These are phyloP conservation scores for Claviceps monticola DNA, from an alignment of 2,329 filamentous ascomycete species.

Conservation along the genomic window DNA sequence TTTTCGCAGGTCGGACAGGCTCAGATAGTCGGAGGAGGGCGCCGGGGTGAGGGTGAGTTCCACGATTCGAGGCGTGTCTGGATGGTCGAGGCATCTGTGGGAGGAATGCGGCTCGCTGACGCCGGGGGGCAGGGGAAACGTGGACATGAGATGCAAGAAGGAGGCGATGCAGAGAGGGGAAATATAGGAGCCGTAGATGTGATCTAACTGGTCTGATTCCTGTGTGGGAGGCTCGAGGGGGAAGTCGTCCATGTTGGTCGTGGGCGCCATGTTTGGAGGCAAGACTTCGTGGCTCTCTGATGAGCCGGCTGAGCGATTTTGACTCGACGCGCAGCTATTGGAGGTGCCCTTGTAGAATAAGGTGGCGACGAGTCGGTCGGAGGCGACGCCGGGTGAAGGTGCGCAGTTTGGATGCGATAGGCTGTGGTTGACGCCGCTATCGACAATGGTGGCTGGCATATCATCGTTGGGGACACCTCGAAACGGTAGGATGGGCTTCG, in stretches of 20 bases:
- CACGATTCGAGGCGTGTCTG: constrained; percentile 46
- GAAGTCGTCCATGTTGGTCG: constrained; percentile 42
- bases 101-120: constrained; percentile 43
- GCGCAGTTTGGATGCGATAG: constrained; percentile 51
- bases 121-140: constrained; percentile 40
- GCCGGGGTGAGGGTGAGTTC: constrained; percentile 51
- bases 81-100: constrained; percentile 50
- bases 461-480: constrained; percentile 47
- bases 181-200: constrained; percentile 52
- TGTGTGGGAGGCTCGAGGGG: constrained; percentile 44
- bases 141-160: constrained; percentile 52
- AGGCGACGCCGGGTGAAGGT: constrained; percentile 31
- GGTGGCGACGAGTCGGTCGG: constrained; percentile 45
- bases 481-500: constrained; percentile 34
- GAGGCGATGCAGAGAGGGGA: constrained; percentile 51
- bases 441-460: constrained; percentile 44
- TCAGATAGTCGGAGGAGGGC: constrained; percentile 47
- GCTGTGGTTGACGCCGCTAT: constrained; percentile 47
- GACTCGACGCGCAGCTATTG: constrained; percentile 9
- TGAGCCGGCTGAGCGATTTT: constrained; percentile 13
- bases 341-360: constrained; percentile 43
- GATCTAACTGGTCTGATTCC: constrained; percentile 44
- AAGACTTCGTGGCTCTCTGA: constrained; percentile 21
- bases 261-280: constrained; percentile 44
- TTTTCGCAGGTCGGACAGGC: constrained; percentile 57